These are phyloP conservation scores for Bolboschoenoplectus hybrid DNA, from an alignment of 202 grass and related monocot genomes.

Conservation along the genomic window DNA sequence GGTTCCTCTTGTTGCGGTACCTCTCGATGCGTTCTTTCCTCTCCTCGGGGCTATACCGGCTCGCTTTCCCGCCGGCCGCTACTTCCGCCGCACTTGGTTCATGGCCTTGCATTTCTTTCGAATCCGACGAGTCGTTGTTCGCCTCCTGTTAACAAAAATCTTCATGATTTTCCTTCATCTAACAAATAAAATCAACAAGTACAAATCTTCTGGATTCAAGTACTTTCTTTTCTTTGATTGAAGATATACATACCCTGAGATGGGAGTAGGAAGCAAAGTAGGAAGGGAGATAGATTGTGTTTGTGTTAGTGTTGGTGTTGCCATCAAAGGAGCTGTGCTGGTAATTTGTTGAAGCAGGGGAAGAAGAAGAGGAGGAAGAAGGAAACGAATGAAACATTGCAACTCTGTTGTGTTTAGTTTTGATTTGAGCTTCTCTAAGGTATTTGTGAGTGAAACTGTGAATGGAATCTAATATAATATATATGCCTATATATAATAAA, in stretches of 20 bases:
- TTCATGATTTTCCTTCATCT: constrained; percentile 35
- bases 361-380: constrained; percentile 42
- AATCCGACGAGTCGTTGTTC: constrained; percentile 17
- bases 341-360: constrained; percentile 42
- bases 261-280: constrained; percentile 47
- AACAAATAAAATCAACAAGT: background rate
- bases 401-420: constrained; percentile 44
- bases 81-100: constrained; percentile 32
- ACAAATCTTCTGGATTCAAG: background rate
- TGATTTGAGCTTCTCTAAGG: background rate
- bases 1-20: constrained; percentile 79
- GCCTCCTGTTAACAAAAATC: constrained; percentile 48
- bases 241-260: constrained; percentile 45
- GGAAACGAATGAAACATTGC: constrained; percentile 69
- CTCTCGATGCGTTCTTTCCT: constrained; percentile 77
- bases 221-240: background rate
- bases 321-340: constrained; percentile 46
- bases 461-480: constrained; percentile 10
- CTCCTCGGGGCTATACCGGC: constrained; percentile 71
- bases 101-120: constrained; percentile 43
- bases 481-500: background rate
- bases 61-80: constrained; percentile 45
- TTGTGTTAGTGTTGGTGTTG: constrained; percentile 31
- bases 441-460: constrained; percentile 2
- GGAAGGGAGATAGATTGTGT: constrained; percentile 8